A percentile compares a stretch with the other conserved stretches of the same genome.
These are phyloP conservation scores for Dalbergia cochinchinensis DNA, from an alignment of 306 rosid genomes.

Conservation along the genomic window DNA sequence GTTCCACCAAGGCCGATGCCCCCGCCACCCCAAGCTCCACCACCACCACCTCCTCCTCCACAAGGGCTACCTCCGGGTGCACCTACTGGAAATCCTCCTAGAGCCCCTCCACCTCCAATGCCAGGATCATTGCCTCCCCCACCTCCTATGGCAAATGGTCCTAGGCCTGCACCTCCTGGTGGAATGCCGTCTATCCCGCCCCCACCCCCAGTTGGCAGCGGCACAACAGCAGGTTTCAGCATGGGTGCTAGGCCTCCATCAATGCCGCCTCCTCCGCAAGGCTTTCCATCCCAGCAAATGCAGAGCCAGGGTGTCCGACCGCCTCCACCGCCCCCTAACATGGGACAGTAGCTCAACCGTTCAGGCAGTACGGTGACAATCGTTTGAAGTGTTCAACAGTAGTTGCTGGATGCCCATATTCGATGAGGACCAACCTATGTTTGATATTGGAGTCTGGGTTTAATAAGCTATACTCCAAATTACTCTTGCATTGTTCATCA, in stretches of 20 bases:
- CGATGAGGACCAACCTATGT: constrained; percentile 4
- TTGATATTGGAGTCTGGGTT: constrained; percentile 2
- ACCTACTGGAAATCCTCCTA: constrained; percentile 76
- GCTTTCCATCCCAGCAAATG: constrained; percentile 70
- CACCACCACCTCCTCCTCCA: constrained; percentile 84
- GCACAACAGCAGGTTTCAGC: constrained; percentile 64
- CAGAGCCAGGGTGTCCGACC: constrained; percentile 62
- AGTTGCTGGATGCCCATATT: constrained; percentile 13
- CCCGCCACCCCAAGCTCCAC: constrained; percentile 87
- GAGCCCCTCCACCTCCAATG: constrained; percentile 82
- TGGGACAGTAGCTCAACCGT: constrained; percentile 55
- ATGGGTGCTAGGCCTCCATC: constrained; percentile 71
- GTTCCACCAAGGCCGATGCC: constrained; percentile 87
- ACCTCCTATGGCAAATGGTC: constrained; percentile 89
- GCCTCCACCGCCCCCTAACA: constrained; percentile 75
- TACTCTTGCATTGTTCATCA: background rate
- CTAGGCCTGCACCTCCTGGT: constrained; percentile 80
- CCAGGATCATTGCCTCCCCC: constrained; percentile 82
- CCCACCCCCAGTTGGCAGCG: constrained; percentile 69
- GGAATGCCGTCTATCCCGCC: constrained; percentile 88
- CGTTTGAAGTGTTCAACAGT: background rate
- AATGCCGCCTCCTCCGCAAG: constrained; percentile 84
- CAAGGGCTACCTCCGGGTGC: constrained; percentile 76
- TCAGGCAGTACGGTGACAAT: background rate
- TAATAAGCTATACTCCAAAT: background rate